phyloP scores from a whole-genome alignment of 2,329 filamentous ascomycete species.

The Fusarium abutilonis region DNA sequence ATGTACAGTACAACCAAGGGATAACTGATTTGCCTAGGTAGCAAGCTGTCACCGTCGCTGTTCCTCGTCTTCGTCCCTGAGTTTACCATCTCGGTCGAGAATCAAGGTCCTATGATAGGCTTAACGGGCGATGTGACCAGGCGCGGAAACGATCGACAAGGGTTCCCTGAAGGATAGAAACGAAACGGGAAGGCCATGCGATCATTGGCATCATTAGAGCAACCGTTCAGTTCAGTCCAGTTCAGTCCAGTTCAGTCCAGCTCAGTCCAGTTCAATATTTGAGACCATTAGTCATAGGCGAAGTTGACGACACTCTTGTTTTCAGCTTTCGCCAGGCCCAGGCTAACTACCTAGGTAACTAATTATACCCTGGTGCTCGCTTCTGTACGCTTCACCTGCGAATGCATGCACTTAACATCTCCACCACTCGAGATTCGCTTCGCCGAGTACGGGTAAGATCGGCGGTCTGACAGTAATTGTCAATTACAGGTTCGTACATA shows the following conservation, averaged over 20 bases:
- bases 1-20: not conserved
- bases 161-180: conserved; percentile 36
- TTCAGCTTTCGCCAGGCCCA: conserved; percentile 15
- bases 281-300: not conserved
- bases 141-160: conserved; percentile 37
- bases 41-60: conserved; percentile 8
- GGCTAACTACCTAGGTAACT: not conserved
- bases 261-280: conserved; percentile 5
- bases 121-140: conserved; percentile 25
- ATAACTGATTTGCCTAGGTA: not conserved
- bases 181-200: conserved; percentile 39
- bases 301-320: not conserved
- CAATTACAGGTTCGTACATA: too few species aligned
- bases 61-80: not conserved
- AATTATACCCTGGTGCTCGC: conserved; percentile 15
- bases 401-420: conserved; percentile 25
- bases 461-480: not conserved
- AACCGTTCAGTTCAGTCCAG: not conserved
- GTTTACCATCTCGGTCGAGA: conserved; percentile 13
- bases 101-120: conserved; percentile 15
- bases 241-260: not conserved
- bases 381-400: conserved; percentile 5
- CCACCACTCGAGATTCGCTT: conserved; percentile 7
- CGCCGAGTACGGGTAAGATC: conserved; percentile 3
- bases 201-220: conserved; percentile 17